Conservation (phyloP, 2,329 filamentous ascomycete genomes). For the Neofusicoccum parvum region DNA sequence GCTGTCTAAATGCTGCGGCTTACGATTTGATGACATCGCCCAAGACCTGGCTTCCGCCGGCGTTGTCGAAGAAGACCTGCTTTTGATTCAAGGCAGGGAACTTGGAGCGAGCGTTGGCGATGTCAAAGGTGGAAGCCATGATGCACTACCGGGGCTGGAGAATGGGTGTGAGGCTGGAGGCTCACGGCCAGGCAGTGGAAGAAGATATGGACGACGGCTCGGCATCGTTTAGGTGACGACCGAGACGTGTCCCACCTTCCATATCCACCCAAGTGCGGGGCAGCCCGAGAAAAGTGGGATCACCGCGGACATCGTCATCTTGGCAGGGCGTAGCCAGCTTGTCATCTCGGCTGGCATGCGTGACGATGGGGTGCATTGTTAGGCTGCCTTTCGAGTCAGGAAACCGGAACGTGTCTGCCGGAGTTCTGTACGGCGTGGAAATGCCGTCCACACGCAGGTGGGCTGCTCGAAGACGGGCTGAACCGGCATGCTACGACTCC, state of each 20-base stretch:
- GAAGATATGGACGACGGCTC: background rate
- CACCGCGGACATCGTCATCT: background rate
- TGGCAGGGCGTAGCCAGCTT: background rate
- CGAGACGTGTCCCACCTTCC: slow-evolving; percentile 4
- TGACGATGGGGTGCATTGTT: too few relatives aligned
- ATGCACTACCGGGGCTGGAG: background rate
- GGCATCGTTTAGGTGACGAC: background rate
- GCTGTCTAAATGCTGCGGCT: slow-evolving; percentile 30
- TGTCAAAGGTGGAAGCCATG: slow-evolving; percentile 52
- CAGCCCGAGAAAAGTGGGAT: slow-evolving; percentile 3
- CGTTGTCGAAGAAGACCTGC: slow-evolving; percentile 77
- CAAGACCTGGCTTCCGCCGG: slow-evolving; percentile 72
- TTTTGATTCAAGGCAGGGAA: slow-evolving; percentile 70
- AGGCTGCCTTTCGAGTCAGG: too few relatives aligned
- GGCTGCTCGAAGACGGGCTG: too few relatives aligned
- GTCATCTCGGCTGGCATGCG: background rate
- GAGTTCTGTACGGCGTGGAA: too few relatives aligned
- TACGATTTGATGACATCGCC: slow-evolving; percentile 68
- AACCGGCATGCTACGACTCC: too few relatives aligned
- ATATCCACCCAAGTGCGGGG: slow-evolving; percentile 1
- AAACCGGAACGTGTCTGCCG: too few relatives aligned
- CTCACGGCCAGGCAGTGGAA: background rate
- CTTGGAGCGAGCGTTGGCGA: slow-evolving; percentile 57
- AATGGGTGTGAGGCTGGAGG: background rate
- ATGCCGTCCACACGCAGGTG: too few relatives aligned